Base-by-base conservation (phyloP, 129 eudicot species). In the Flaveria robusta region DNA sequence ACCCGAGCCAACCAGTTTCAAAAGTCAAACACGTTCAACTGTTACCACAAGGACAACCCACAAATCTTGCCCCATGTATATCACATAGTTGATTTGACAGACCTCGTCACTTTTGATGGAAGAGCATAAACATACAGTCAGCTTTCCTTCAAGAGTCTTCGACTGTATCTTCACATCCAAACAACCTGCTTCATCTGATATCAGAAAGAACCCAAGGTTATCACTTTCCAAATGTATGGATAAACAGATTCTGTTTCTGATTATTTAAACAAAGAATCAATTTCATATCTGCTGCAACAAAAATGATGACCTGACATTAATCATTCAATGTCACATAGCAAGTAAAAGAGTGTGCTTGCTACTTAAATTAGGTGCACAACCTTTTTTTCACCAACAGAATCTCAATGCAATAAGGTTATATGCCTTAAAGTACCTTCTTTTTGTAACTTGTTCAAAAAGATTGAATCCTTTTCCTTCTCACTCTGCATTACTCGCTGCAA, bases 121-220 rank as follows among this genome's bases (percentile, higher is more conserved):
- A 52, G 84, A 74, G 81, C 98, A 93, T 73, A 69, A 81, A 83
- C 98, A 93, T 58, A 90, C 97, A 45, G 79, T 87, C 86, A 90
- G 84, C 85, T 87, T 93, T 45, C 86, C 97, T 72, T 93, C 97
- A 79, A 88, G 78, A 69, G 81, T 81, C 82, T 83, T 93, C 9
- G 98, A 75, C 80, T 85, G 41, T 68, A 93, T 88, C 79, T 77
- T 86, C 80, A 93, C 92, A 10, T 79, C 85, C 72, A 90, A 73
- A 90, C 70, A 80, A 63, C 69, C 64, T 51, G 55, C 82, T 78
- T 80, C 96, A 86, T 81, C 92, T 79, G 83, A 75, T 79, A 69
- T 68, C 42, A 74, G 8, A 77, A 58, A 79, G 20, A 71, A 45
- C 7, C 59, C 16, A 50, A 46, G 67, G 22, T 37, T 51, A 47